Percentiles rank a stretch among this genome's conserved stretches.
phyloP scores from a whole-genome alignment of 768 basidiomycete genomes.

The Boletus subparvulus region DNA sequence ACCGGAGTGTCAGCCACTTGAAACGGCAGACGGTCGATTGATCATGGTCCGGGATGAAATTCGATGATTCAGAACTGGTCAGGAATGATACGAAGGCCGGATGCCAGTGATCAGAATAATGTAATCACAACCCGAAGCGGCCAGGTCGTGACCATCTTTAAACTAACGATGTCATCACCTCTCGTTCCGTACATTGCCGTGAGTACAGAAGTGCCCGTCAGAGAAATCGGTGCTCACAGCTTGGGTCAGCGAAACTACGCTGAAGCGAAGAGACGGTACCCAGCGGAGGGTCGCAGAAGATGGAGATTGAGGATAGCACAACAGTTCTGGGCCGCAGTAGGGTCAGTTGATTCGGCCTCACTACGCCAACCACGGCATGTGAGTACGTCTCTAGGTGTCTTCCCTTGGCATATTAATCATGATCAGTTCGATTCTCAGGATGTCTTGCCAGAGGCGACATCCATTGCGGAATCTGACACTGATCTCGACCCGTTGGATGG shows the following conservation, averaged over 20 bases:
- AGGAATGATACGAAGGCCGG: no score
- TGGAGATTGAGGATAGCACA: conserved; percentile 53
- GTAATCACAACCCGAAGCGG: neutral
- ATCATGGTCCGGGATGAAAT: neutral
- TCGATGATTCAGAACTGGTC: no score
- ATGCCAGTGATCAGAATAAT: no score
- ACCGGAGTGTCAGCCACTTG: neutral
- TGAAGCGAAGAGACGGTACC: conserved; percentile 42
- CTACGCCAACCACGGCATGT: conserved; percentile 9
- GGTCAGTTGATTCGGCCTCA: conserved; percentile 21
- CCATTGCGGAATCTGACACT: conserved; percentile 23
- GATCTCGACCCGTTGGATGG: conserved; percentile 60
- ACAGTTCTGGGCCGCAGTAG: conserved; percentile 44
- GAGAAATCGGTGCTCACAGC: conserved; percentile 3
- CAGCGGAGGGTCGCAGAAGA: conserved; percentile 55
- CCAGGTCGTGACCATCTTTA: neutral
- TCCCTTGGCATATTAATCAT: neutral
- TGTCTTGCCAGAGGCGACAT: conserved; percentile 12
- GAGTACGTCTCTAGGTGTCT: neutral
- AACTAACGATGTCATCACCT: conserved; percentile 19
- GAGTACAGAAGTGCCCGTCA: conserved; percentile 3
- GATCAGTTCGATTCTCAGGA: conserved; percentile 15
- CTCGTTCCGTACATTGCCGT: conserved; percentile 21
- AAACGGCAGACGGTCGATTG: neutral
- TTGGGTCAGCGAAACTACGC: conserved; percentile 42